These are phyloP conservation scores for Hypholoma sublateritium DNA, from an alignment of 768 basidiomycete genomes.

Conservation along the genomic window DNA sequence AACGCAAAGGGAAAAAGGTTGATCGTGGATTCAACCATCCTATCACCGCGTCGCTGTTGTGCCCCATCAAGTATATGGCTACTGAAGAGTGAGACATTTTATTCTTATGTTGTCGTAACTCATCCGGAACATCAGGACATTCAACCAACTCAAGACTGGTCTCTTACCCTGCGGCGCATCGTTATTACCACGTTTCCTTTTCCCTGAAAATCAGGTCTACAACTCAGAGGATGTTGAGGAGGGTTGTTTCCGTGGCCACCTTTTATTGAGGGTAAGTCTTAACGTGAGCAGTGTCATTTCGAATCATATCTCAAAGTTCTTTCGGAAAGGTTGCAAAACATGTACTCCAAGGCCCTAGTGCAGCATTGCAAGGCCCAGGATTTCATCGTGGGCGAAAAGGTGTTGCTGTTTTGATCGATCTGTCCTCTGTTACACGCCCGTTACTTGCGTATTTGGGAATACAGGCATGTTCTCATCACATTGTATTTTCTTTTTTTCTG, in stretches of 20 bases:
- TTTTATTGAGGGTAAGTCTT: constrained; percentile 4
- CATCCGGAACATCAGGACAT: neutral
- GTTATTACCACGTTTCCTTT: constrained; percentile 7
- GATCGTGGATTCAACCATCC: constrained; percentile 14
- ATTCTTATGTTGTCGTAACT: neutral
- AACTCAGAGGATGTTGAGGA: constrained; percentile 1
- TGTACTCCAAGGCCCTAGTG: constrained; percentile 16
- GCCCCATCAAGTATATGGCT: neutral
- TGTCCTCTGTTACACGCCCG: constrained; percentile 11
- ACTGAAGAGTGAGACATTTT: neutral
- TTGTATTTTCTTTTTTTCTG: too few relatives aligned
- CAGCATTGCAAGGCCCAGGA: constrained; percentile 13
- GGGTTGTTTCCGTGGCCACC: constrained; percentile 9
- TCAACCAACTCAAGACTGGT: constrained; percentile 2
- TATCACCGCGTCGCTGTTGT: constrained; percentile 7
- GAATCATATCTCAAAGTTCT: neutral
- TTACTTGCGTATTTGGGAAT: constrained; percentile 19
- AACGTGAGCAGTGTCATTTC: constrained; percentile 1
- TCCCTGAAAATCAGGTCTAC: constrained; percentile 1
- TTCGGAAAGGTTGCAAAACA: constrained; percentile 12
- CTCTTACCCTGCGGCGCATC: neutral
- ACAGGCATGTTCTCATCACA: constrained; percentile 20
- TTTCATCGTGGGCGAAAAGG: constrained; percentile 12
- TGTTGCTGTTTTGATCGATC: constrained; percentile 13
- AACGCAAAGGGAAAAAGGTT: neutral